phyloP scores from a whole-genome alignment of 352 stramenopile genomes.

The Elongisporangium prolatum region DNA sequence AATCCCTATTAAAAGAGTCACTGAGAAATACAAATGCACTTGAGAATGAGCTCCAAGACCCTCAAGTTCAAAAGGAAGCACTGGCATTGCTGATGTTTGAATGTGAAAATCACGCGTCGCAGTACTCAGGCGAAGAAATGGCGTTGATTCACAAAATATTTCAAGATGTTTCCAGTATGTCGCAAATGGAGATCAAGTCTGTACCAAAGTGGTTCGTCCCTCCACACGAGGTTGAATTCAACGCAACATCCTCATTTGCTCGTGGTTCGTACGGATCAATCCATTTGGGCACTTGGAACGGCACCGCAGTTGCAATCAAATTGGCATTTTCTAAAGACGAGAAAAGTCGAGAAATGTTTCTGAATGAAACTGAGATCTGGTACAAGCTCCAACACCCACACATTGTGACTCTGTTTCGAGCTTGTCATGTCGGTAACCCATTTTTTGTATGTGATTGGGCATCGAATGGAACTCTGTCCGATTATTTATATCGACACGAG shows the following conservation, averaged over 20 bases:
- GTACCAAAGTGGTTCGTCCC: constrained; percentile 17
- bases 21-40: too few relatives aligned
- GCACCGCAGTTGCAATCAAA: constrained; percentile 30
- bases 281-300: constrained; percentile 17
- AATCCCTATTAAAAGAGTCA: too few relatives aligned
- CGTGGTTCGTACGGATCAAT: constrained; percentile 13
- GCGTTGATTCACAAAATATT: constrained; percentile 15
- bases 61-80: constrained; percentile 9
- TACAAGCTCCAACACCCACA: constrained; percentile 15
- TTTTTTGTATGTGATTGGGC: constrained; percentile 27
- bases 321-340: constrained; percentile 15
- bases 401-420: constrained; percentile 32
- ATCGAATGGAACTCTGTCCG: constrained; percentile 15
- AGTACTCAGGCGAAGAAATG: constrained; percentile 13
- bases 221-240: constrained; percentile 15
- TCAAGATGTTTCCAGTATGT: constrained; percentile 9
- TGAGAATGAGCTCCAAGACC: constrained; percentile 8
- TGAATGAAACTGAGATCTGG: constrained; percentile 33
- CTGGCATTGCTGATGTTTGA: constrained; percentile 17
- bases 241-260: constrained; percentile 3
- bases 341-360: constrained; percentile 9
- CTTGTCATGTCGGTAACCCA: constrained; percentile 19
- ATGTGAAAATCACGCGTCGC: constrained; percentile 12
- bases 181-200: constrained; percentile 7
- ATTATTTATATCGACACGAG: constrained; percentile 10